Evolutionary conservation across 192 early-diverging fungal species (phyloP).

Genomic region (Mortierella claussenii): DNA sequence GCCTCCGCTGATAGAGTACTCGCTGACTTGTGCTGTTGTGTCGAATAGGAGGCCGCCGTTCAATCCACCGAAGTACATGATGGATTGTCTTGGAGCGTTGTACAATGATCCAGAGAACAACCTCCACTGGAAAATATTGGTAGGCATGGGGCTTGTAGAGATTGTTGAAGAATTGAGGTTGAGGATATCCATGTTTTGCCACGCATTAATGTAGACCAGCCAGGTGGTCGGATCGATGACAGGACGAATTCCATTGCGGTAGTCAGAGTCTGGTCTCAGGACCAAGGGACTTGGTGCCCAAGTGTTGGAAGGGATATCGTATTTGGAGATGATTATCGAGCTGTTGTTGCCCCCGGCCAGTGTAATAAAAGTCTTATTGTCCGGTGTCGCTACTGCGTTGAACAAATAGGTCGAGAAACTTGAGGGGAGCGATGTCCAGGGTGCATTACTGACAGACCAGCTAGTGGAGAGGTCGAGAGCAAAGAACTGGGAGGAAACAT

Average conservation of each 20-base stretch:
- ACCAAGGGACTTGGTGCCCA: not conserved
- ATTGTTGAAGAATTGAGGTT: not conserved
- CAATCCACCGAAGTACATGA: slow-evolving; percentile 39
- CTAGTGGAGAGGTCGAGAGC: slow-evolving; percentile 13
- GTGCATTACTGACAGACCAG: slow-evolving; percentile 13
- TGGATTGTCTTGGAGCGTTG: slow-evolving; percentile 7
- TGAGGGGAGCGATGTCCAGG: slow-evolving; percentile 1
- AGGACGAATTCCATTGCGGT: slow-evolving; percentile 10
- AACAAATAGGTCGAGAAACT: not conserved
- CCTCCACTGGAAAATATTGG: slow-evolving; percentile 3
- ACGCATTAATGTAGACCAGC: slow-evolving; percentile 16
- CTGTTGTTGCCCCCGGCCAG: not conserved
- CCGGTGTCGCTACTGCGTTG: not conserved
- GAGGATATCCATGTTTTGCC: slow-evolving; percentile 12
- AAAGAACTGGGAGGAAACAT: not conserved
- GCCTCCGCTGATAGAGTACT: slow-evolving; percentile 11
- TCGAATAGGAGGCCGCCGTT: slow-evolving; percentile 14
- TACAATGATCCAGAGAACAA: slow-evolving; percentile 22
- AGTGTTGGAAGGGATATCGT: slow-evolving; percentile 7
- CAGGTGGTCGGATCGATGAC: slow-evolving; percentile 19
- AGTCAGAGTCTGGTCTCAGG: not conserved
- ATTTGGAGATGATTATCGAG: not conserved
- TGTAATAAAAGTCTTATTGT: slow-evolving; percentile 11
- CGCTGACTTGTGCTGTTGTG: slow-evolving; percentile 6
- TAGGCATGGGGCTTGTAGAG: not conserved